Evolutionary conservation across 2,329 filamentous ascomycete genomes (phyloP).

Genomic region (Grosmannia huntii): DNA sequence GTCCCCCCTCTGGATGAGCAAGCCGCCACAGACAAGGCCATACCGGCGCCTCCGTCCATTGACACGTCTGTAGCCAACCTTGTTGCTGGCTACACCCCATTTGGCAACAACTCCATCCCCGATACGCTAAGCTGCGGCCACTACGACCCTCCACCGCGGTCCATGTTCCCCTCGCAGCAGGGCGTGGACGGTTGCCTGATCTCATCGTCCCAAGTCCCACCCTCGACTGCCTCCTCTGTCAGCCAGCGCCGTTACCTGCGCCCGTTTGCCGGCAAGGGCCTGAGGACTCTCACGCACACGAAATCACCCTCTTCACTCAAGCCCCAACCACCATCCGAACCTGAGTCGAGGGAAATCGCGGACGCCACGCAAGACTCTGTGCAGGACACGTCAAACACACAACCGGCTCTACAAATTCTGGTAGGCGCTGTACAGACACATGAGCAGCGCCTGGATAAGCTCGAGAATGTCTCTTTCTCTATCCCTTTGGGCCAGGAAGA

Average conservation of each 20-base stretch:
- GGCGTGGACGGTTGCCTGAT: constrained; percentile 24
- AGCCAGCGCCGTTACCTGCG: constrained; percentile 36
- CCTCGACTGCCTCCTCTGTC: constrained; percentile 36
- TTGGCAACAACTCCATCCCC: constrained; percentile 31
- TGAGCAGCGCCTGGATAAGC: constrained; percentile 49
- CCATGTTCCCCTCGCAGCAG: constrained; percentile 30
- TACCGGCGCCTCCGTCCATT: background rate
- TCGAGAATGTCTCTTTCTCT: constrained; percentile 61
- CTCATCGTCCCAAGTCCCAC: constrained; percentile 28
- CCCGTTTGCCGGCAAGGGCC: constrained; percentile 42
- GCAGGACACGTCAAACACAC: background rate
- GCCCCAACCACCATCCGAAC: background rate
- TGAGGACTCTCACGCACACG: constrained; percentile 36
- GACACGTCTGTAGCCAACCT: background rate
- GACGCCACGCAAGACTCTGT: background rate
- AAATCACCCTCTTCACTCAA: constrained; percentile 16
- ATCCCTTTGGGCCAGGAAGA: constrained; percentile 50
- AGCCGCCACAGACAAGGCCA: background rate
- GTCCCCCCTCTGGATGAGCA: constrained; percentile 20
- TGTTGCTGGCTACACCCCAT: constrained; percentile 4
- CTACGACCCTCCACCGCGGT: constrained; percentile 25
- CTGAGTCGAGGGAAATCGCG: background rate
- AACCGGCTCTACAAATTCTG: constrained; percentile 26
- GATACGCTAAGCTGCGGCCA: constrained; percentile 43
- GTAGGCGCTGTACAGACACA: constrained; percentile 45